Base-by-base conservation (phyloP, 106 monocot species). In the Vanilla planifolia region DNA sequence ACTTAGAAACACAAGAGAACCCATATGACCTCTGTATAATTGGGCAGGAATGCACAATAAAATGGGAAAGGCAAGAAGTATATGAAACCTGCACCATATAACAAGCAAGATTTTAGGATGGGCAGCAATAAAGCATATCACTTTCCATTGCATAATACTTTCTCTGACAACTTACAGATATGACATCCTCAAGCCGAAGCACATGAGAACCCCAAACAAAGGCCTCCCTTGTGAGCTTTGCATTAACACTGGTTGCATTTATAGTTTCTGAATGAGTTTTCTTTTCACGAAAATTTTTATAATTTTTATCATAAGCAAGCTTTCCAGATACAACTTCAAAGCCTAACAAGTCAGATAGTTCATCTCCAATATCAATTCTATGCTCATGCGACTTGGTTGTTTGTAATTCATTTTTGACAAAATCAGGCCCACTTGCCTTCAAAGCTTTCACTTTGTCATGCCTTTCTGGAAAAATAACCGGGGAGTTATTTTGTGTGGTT, bases 271-370 rank as follows among this genome's bases (percentile, higher is more conserved):
- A 50, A 26, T 48, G 79, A 61, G 55, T 60, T 46, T 77, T 34
- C 17, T 46, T 52, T 65, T 76, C 61, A 43, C 52, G 28, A 64
- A 37, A 55, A 7, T 28, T 65, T 47, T 69, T 79, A 44, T 65
- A 43, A 61, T 77, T 84, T 71, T 82, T 88, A 64, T 85, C 74
- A 52, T 79, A 74, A 59, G 70, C 48, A 30, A 98, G 87, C 45
- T 88, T 91, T 55, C 98, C 98, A 55, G 85, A 78, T 69, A 75
- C 84, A 28, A 98, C 60, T 61, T 98, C 88, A 69, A 79, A 81
- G 17, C 90, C 92, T 48, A 92, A 73, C 52, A 98, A 69, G 73
- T 98, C 79, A 33, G 92, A 85, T 26, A 75, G 76, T 68, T 98
- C 98, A 33, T 98, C 98, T 42, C 73, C 85, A 45, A 91, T 77